Conservation (phyloP, 108 stramenopile genomes). For the Heterococcus sp. region DNA sequence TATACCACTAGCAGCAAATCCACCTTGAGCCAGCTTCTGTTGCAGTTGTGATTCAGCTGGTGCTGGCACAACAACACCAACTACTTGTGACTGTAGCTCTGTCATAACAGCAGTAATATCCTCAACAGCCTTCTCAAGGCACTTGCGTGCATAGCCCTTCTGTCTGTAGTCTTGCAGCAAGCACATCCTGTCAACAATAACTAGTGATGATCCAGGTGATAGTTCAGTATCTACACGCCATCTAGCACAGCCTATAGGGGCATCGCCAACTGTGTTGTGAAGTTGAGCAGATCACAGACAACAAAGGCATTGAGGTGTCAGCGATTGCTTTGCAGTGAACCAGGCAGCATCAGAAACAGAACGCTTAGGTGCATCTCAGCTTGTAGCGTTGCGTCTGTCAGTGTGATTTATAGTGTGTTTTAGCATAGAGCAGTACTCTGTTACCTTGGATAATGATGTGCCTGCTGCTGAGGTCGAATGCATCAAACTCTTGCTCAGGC, state of each 20-base stretch:
- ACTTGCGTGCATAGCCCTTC: conserved; percentile 6
- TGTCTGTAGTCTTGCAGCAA: conserved; percentile 15
- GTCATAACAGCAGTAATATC: conserved; percentile 7
- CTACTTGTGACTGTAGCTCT: conserved; percentile 3
- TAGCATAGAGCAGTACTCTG: too few species aligned
- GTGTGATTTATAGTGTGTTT: too few species aligned
- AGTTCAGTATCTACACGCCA: conserved; percentile 17
- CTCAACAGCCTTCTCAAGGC: conserved; percentile 7
- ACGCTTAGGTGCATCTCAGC: too few species aligned
- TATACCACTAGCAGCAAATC: conserved; percentile 8
- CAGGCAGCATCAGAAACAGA: too few species aligned
- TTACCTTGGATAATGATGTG: conserved; percentile 42
- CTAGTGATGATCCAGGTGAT: background rate
- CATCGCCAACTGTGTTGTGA: conserved; percentile 34
- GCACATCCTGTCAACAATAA: conserved; percentile 26
- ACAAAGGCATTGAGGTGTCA: too few species aligned
- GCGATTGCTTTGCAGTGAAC: too few species aligned
- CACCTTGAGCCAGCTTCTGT: conserved; percentile 5
- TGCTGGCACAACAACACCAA: conserved; percentile 14
- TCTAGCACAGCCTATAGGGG: conserved; percentile 23
- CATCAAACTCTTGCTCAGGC: conserved; percentile 18
- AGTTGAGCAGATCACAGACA: too few species aligned
- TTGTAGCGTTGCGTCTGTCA: too few species aligned
- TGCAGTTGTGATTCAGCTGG: conserved; percentile 7
- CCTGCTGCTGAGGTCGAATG: conserved; percentile 21